phyloP scores from a whole-genome alignment of 176 grass and related monocot genomes.

The Carex scoparia region DNA sequence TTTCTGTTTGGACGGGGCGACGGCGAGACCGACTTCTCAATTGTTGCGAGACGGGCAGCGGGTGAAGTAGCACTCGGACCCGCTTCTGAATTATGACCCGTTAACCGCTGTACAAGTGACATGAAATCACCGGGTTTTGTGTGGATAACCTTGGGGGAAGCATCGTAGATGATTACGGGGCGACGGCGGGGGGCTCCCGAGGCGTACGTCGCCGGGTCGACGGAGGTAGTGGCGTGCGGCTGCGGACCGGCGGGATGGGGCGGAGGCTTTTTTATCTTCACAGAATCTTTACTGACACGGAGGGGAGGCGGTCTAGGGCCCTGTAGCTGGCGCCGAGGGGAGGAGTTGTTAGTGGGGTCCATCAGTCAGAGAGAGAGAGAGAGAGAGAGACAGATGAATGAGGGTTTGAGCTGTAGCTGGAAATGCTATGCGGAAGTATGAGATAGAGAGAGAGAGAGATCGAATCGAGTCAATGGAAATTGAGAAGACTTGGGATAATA shows the following conservation, averaged over 20 bases:
- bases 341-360: slow-evolving; percentile 46
- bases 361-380: slow-evolving; percentile 29
- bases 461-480: neutral
- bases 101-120: slow-evolving; percentile 82
- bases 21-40: slow-evolving; percentile 54
- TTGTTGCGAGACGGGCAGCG: slow-evolving; percentile 67
- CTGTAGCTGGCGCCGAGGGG: slow-evolving; percentile 65
- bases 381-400: neutral
- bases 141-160: slow-evolving; percentile 91
- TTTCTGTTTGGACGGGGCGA: slow-evolving; percentile 7
- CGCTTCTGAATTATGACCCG: slow-evolving; percentile 37
- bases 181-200: slow-evolving; percentile 11
- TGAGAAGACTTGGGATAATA: slow-evolving; percentile 1
- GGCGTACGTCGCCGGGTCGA: neutral
- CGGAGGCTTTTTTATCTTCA: slow-evolving; percentile 79
- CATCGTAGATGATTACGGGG: slow-evolving; percentile 95
- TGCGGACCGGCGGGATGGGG: slow-evolving; percentile 37
- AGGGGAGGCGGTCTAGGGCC: slow-evolving; percentile 67
- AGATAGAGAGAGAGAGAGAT: slow-evolving; percentile 30
- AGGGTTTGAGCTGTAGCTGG: neutral
- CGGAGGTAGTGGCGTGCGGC: neutral
- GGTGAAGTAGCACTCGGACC: slow-evolving; percentile 34
- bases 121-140: slow-evolving; percentile 82
- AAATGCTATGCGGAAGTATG: slow-evolving; percentile 17
- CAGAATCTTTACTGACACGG: slow-evolving; percentile 56